phyloP scores from a whole-genome alignment of 345 rosid genomes.

The Populus nigra region DNA sequence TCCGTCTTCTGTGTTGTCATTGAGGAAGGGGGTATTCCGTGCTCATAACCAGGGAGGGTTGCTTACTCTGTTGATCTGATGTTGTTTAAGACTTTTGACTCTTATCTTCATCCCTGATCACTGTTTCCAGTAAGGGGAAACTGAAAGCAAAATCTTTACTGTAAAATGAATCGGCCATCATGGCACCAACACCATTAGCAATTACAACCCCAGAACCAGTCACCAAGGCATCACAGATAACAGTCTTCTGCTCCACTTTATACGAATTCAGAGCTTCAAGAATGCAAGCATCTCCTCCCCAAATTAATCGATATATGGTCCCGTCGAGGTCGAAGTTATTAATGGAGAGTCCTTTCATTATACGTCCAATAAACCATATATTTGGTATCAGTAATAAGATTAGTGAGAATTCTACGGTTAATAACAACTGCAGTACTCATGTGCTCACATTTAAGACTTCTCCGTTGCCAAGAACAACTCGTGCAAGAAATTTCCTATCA shows the following conservation, averaged over 20 bases:
- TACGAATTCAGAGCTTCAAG: conserved; percentile 23
- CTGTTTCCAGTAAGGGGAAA: conserved; percentile 34
- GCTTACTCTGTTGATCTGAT: conserved; percentile 25
- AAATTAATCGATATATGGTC: conserved; percentile 25
- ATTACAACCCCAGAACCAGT: conserved; percentile 18
- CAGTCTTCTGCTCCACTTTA: conserved; percentile 26
- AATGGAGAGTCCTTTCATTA: conserved; percentile 12
- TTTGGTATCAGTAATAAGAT: neutral
- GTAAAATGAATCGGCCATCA: conserved; percentile 16
- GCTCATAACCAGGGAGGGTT: conserved; percentile 15
- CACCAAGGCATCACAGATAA: conserved; percentile 18
- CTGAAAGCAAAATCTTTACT: conserved; percentile 27
- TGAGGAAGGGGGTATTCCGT: neutral
- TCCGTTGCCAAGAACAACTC: conserved; percentile 38
- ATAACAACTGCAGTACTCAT: neutral
- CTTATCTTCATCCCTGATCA: conserved; percentile 25
- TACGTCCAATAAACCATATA: neutral
- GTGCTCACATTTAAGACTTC: conserved; percentile 22
- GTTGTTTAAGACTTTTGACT: conserved; percentile 4
- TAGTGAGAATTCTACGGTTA: neutral
- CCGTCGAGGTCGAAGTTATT: conserved; percentile 18
- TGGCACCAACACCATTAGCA: conserved; percentile 28
- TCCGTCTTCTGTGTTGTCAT: neutral
- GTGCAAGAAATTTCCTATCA: conserved; percentile 32
- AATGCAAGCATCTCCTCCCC: conserved; percentile 39